Conservation (phyloP, 768 basidiomycete genomes). For the Suillus alpinus region DNA sequence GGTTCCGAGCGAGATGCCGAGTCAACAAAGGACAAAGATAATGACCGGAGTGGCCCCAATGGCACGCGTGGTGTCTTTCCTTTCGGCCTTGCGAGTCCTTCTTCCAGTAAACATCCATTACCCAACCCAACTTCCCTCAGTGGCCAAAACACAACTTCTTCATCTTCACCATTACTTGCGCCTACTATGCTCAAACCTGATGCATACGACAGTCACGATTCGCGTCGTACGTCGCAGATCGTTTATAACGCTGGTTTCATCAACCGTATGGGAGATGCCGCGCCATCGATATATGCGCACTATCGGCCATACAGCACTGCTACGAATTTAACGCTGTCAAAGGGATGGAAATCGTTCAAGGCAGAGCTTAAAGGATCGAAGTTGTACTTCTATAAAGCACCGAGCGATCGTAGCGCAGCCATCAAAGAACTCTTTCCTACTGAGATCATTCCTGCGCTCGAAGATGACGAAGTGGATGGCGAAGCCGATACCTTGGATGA, state of each 20-base stretch:
- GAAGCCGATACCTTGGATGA: conserved; percentile 29
- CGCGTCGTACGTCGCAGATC: conserved; percentile 74
- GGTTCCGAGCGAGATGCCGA: conserved; percentile 34
- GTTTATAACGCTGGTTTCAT: conserved; percentile 74
- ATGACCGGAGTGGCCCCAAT: conserved; percentile 15
- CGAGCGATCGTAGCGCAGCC: conserved; percentile 58
- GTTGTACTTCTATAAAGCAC: conserved; percentile 83
- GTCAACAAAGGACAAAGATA: conserved; percentile 31
- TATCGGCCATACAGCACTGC: conserved; percentile 29
- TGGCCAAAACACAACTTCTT: conserved; percentile 33
- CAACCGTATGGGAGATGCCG: conserved; percentile 60
- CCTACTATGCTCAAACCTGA: conserved; percentile 46
- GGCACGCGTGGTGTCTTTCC: conserved; percentile 28
- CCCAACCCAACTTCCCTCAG: conserved; percentile 14
- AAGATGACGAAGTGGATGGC: conserved; percentile 43
- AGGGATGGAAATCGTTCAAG: conserved; percentile 88
- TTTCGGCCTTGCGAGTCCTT: conserved; percentile 25
- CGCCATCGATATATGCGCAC: conserved; percentile 36
- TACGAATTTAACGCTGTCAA: conserved; percentile 41
- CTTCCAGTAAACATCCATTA: conserved; percentile 25
- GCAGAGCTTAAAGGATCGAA: conserved; percentile 82
- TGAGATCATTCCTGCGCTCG: conserved; percentile 50
- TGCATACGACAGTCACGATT: conserved; percentile 31
- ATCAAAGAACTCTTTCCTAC: conserved; percentile 77
- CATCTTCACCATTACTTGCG: conserved; percentile 49